Conservation (phyloP, 331 rosid species). For the Dryas integrifolia region DNA sequence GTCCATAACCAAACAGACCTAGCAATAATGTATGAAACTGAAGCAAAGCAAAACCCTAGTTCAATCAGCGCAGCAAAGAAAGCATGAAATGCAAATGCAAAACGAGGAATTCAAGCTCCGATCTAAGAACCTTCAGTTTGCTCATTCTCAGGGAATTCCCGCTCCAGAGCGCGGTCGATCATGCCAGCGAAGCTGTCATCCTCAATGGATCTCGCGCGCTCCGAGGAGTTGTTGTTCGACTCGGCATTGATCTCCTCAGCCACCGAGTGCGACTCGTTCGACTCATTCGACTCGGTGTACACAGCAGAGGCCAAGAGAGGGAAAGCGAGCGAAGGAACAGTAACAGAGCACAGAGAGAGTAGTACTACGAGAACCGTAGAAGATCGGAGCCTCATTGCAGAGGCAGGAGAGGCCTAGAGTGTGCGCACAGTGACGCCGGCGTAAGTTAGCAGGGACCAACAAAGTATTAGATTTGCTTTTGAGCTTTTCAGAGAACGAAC, state of each 20-base stretch:
- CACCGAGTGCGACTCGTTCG: slow-evolving; percentile 33
- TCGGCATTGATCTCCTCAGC: slow-evolving; percentile 46
- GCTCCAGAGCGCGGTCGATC: slow-evolving; percentile 89
- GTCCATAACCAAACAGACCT: not conserved
- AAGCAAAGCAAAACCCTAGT: slow-evolving; percentile 5
- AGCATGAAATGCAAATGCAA: slow-evolving; percentile 12
- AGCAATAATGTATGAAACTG: not conserved
- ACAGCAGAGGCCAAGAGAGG: slow-evolving; percentile 27
- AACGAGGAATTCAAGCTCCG: slow-evolving; percentile 25
- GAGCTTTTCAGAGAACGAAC: not conserved
- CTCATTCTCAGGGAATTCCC: slow-evolving; percentile 85
- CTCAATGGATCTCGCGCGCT: slow-evolving; percentile 60
- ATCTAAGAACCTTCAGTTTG: slow-evolving; percentile 70
- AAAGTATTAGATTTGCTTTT: not conserved
- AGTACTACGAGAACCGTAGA: slow-evolving; percentile 34
- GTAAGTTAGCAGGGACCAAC: not conserved
- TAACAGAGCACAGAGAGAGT: slow-evolving; percentile 33
- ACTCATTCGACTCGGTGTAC: slow-evolving; percentile 26
- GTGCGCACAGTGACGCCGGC: not conserved
- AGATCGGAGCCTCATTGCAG: slow-evolving; percentile 65
- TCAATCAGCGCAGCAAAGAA: slow-evolving; percentile 15
- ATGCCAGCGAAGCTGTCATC: slow-evolving; percentile 76
- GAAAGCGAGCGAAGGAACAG: slow-evolving; percentile 36
- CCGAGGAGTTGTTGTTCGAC: slow-evolving; percentile 36
- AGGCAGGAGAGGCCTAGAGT: slow-evolving; percentile 2